These are phyloP conservation scores for Annulohypoxylon truncatum DNA, from an alignment of 2,329 filamentous ascomycete genomes.

Conservation along the genomic window DNA sequence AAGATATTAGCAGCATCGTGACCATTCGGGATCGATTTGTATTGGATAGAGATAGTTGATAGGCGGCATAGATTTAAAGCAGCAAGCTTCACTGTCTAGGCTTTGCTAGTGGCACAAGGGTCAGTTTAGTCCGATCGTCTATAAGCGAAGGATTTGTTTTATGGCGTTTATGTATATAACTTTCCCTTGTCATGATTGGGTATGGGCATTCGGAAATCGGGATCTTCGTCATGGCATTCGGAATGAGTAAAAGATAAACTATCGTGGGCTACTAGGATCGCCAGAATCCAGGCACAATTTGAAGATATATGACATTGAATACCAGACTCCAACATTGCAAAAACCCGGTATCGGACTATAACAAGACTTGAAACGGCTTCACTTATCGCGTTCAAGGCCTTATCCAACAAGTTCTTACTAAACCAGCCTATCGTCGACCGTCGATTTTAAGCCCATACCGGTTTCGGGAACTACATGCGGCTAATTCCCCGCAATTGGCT, in stretches of 20 bases:
- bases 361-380: not conserved
- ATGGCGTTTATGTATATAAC: conserved; percentile 3
- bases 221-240: conserved; percentile 41
- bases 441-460: conserved; percentile 34
- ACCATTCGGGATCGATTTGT: not conserved
- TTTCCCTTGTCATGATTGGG: conserved; percentile 7
- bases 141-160: conserved; percentile 12
- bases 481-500: conserved; percentile 44
- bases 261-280: conserved; percentile 7
- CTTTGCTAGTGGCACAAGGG: conserved; percentile 9
- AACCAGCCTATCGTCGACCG: conserved; percentile 17
- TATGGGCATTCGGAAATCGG: conserved; percentile 36
- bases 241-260: conserved; percentile 31
- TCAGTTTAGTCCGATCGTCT: conserved; percentile 5
- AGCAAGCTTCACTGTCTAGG: conserved; percentile 13
- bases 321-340: not conserved
- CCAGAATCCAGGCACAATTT: conserved; percentile 7
- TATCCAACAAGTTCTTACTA: conserved; percentile 24
- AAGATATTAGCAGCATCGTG: conserved; percentile 3
- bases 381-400: conserved; percentile 20
- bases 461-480: conserved; percentile 47
- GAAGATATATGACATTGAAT: conserved; percentile 2
- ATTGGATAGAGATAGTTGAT: conserved; percentile 26
- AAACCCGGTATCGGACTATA: conserved; percentile 36
- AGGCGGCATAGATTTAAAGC: conserved; percentile 4